Percentiles rank a stretch among this genome's conserved stretches.
Evolutionary conservation across 2,329 filamentous ascomycete genomes (phyloP).

Genomic region (Claviceps sp.): DNA sequence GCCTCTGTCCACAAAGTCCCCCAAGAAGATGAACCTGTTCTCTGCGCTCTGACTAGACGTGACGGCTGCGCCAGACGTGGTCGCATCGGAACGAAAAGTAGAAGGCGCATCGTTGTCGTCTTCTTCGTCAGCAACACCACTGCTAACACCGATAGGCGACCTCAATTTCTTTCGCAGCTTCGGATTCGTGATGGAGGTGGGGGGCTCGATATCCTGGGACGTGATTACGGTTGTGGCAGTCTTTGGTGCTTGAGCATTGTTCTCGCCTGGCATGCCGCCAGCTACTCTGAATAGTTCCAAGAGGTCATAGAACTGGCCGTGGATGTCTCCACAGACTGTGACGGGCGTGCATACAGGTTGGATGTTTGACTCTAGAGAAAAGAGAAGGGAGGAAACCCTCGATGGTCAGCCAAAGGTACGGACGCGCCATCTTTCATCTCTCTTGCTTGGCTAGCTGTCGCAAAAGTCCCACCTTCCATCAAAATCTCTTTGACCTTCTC

Average conservation of each 20-base stretch:
- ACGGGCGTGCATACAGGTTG: constrained; percentile 95
- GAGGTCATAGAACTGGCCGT: constrained; percentile 97
- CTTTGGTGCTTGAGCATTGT: constrained; percentile 53
- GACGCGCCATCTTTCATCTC: neutral
- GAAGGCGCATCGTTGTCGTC: constrained; percentile 25
- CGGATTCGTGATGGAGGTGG: constrained; percentile 75
- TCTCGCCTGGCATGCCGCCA: constrained; percentile 87
- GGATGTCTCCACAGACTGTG: constrained; percentile 94
- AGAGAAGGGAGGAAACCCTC: neutral
- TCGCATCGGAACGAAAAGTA: constrained; percentile 19
- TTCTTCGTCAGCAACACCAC: constrained; percentile 38
- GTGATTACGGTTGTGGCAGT: constrained; percentile 64
- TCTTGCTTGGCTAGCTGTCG: neutral
- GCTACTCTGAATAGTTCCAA: constrained; percentile 94
- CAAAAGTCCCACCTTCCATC: constrained; percentile 65
- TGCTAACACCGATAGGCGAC: constrained; percentile 18
- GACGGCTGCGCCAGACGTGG: constrained; percentile 19
- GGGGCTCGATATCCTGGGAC: constrained; percentile 85
- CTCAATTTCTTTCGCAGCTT: constrained; percentile 79
- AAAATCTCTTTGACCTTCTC: constrained; percentile 98
- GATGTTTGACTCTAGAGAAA: constrained; percentile 75
- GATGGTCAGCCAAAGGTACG: neutral
- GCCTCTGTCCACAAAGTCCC: constrained; percentile 93
- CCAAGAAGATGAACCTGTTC: constrained; percentile 49
- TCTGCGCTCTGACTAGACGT: constrained; percentile 34